phyloP scores from a whole-genome alignment of 2,329 filamentous ascomycete species.

The Neophaeococcomyces aloes region DNA sequence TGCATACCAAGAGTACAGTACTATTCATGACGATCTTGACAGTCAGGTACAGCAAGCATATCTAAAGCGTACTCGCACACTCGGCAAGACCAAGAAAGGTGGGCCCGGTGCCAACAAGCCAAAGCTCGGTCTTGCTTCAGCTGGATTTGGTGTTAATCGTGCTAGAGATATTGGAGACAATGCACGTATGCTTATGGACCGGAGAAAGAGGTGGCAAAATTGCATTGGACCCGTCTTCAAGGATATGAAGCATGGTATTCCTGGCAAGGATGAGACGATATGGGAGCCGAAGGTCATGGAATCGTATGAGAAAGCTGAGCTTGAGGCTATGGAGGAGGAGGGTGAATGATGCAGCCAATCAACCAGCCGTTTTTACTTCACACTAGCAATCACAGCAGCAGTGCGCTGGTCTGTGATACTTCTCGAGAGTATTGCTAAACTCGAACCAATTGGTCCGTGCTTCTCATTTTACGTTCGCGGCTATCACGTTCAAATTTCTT shows the following conservation, averaged over 20 bases:
- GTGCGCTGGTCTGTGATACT: no score
- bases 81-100: constrained; percentile 88
- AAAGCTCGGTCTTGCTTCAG: constrained; percentile 39
- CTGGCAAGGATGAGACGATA: constrained; percentile 57
- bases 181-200: constrained; percentile 85
- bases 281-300: constrained; percentile 66
- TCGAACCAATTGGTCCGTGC: no score
- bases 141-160: constrained; percentile 48
- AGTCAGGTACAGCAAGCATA: constrained; percentile 90
- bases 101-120: constrained; percentile 50
- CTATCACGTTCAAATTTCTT: no score
- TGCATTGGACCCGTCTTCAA: constrained; percentile 86
- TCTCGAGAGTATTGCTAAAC: no score
- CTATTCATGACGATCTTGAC: constrained; percentile 93
- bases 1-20: constrained; percentile 93
- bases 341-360: constrained; percentile 40
- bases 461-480: no score
- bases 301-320: constrained; percentile 61
- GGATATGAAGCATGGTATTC: constrained; percentile 66
- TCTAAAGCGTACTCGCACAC: constrained; percentile 84
- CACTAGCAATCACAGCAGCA: no score
- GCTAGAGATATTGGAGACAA: constrained; percentile 73
- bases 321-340: constrained; percentile 72
- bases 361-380: not conserved
- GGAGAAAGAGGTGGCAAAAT: constrained; percentile 77